These are phyloP conservation scores for Leishmania tarentolae DNA, from an alignment of 208 protist species.

Conservation along the genomic window DNA sequence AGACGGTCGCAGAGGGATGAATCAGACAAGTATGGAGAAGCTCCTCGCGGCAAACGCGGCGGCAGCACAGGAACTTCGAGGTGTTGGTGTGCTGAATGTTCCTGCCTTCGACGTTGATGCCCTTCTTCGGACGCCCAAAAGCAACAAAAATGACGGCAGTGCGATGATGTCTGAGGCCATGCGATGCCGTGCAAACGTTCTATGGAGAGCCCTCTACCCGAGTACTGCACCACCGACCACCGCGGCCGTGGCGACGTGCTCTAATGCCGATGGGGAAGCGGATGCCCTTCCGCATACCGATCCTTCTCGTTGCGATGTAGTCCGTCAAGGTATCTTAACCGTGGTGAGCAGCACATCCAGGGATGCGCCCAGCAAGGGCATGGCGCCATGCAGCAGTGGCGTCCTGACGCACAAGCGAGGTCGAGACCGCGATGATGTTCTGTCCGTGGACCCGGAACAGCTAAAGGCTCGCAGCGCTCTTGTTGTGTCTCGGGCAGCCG, in stretches of 20 bases:
- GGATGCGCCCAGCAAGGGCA: neutral
- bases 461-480: constrained; percentile 56
- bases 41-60: constrained; percentile 45
- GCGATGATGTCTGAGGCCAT: constrained; percentile 23
- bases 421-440: constrained; percentile 40
- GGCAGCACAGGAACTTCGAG: constrained; percentile 40
- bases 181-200: constrained; percentile 34
- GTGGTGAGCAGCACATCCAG: constrained; percentile 10
- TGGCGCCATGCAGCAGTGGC: neutral
- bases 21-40: constrained; percentile 10
- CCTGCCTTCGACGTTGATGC: constrained; percentile 22
- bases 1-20: neutral
- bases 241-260: neutral
- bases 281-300: neutral
- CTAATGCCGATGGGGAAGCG: neutral
- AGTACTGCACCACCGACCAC: constrained; percentile 24
- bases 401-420: constrained; percentile 32
- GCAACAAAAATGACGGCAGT: neutral
- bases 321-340: constrained; percentile 16
- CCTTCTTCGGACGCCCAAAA: neutral
- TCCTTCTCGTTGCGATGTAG: neutral
- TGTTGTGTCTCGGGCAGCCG: constrained; percentile 34
- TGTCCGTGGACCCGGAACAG: constrained; percentile 56
- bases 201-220: constrained; percentile 53
- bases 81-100: constrained; percentile 29